A percentile compares a stretch with the other conserved stretches of the same genome.
These are phyloP conservation scores for Crithidia thermophila DNA, from an alignment of 208 protist species.

Conservation along the genomic window DNA sequence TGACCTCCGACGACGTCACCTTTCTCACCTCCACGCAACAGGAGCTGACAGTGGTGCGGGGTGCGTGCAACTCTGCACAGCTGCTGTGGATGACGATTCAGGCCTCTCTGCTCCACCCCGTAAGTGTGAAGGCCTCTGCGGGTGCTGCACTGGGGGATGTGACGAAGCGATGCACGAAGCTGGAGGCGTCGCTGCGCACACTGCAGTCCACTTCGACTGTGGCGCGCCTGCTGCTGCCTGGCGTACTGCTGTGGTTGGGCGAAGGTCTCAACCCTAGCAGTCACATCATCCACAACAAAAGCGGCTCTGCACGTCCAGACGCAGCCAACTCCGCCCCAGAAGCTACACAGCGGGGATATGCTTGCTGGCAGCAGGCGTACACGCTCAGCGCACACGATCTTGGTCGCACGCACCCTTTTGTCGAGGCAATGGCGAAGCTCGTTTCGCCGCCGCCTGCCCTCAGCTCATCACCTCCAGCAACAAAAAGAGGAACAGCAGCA, in stretches of 20 bases:
- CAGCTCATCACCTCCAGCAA: not conserved
- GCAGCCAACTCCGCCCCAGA: not conserved
- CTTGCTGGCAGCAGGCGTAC: slow-evolving; percentile 18
- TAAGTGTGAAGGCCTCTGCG: not conserved
- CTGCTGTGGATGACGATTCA: slow-evolving; percentile 21
- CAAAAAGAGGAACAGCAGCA: not conserved
- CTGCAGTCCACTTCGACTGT: not conserved
- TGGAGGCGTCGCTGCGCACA: slow-evolving; percentile 13
- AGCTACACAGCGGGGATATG: not conserved
- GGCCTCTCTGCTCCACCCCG: not conserved
- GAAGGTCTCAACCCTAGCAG: not conserved
- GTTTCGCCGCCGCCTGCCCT: not conserved
- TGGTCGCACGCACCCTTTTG: slow-evolving; percentile 19
- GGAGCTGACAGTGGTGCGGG: slow-evolving; percentile 14
- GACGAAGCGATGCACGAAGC: slow-evolving; percentile 5
- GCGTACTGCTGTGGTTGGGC: slow-evolving; percentile 22
- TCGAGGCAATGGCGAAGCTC: not conserved
- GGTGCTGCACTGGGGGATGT: not conserved
- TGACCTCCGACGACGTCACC: not conserved
- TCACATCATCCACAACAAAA: not conserved
- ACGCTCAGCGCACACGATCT: slow-evolving; percentile 10
- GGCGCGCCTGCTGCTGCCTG: slow-evolving; percentile 25
- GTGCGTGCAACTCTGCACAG: slow-evolving; percentile 19
- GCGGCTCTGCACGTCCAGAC: not conserved
- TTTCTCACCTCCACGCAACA: slow-evolving; percentile 8